These are phyloP conservation scores for Fusarium sp. DNA, from an alignment of 2,329 filamentous ascomycete genomes.

Conservation along the genomic window DNA sequence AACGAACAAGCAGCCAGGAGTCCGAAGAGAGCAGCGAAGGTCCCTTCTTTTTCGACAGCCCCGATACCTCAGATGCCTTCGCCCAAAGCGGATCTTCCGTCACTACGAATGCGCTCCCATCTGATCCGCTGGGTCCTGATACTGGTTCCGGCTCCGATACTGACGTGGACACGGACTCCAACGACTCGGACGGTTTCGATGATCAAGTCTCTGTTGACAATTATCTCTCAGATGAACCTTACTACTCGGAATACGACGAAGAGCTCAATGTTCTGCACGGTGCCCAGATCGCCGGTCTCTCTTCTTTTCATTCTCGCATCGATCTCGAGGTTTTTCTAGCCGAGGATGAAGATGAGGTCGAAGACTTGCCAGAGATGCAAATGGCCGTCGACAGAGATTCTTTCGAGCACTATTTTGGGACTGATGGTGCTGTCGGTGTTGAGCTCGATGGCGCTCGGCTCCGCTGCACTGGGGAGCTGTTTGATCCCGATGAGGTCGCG, in stretches of 20 bases:
- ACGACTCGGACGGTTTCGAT: not conserved
- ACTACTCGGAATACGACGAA: slow-evolving; percentile 31
- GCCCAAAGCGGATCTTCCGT: not conserved
- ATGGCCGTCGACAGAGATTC: slow-evolving; percentile 45
- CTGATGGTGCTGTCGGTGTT: slow-evolving; percentile 42
- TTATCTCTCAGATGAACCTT: slow-evolving; percentile 37
- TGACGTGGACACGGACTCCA: slow-evolving; percentile 15
- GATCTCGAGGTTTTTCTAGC: slow-evolving; percentile 49
- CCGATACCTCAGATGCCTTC: not conserved
- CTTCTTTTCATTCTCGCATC: slow-evolving; percentile 3
- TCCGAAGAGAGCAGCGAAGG: not conserved
- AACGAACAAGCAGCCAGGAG: not conserved
- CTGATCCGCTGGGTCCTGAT: not conserved
- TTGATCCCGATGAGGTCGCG: slow-evolving; percentile 24
- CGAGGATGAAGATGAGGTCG: slow-evolving; percentile 41
- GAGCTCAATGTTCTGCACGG: slow-evolving; percentile 45
- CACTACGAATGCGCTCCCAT: not conserved
- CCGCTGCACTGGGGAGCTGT: slow-evolving; percentile 28
- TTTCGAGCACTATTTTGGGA: slow-evolving; percentile 41
- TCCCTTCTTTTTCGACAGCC: not conserved
- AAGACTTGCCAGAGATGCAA: slow-evolving; percentile 46
- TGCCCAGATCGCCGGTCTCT: slow-evolving; percentile 38
- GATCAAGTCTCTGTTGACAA: slow-evolving; percentile 30
- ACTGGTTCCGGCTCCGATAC: slow-evolving; percentile 5
- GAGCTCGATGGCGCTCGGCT: slow-evolving; percentile 42